Evolutionary conservation across 108 stramenopile species (phyloP).

Genomic region (Conticribra weissflogii): DNA sequence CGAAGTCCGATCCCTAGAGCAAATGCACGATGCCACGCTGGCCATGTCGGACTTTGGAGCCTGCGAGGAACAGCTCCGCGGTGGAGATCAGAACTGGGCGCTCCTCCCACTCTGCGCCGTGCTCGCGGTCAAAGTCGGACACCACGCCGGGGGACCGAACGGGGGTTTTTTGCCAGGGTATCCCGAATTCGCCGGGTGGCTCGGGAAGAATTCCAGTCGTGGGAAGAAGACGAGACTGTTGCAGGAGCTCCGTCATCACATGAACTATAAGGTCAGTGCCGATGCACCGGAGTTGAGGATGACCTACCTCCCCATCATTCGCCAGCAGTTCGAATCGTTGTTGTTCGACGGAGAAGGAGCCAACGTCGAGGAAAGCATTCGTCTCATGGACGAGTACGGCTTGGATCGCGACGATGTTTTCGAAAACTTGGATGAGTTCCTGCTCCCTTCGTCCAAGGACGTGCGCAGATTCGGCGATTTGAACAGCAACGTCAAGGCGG

Average conservation of each 20-base stretch:
- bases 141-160: conserved; percentile 74
- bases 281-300: conserved; percentile 73
- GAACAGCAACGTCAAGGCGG: conserved; percentile 84
- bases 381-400: conserved; percentile 93
- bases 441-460: conserved; percentile 45
- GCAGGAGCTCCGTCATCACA: conserved; percentile 89
- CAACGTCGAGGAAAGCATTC: conserved; percentile 68
- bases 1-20: conserved; percentile 55
- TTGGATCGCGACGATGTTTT: conserved; percentile 93
- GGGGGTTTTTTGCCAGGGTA: conserved; percentile 85
- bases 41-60: conserved; percentile 91
- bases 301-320: conserved; percentile 79
- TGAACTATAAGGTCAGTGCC: conserved; percentile 77
- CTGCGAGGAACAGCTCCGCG: conserved; percentile 76
- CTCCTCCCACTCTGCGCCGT: conserved; percentile 85
- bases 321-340: conserved; percentile 61
- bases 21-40: conserved; percentile 78
- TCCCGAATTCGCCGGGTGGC: conserved; percentile 94
- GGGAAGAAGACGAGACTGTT: conserved; percentile 84
- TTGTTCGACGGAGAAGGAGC: conserved; percentile 56
- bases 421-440: conserved; percentile 88
- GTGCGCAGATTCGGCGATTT: conserved; percentile 68
- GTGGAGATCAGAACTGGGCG: conserved; percentile 93
- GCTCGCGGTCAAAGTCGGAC: conserved; percentile 89
- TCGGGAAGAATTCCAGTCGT: conserved; percentile 92